phyloP scores from a whole-genome alignment of 306 rosid genomes.

The Medicago truncatula region DNA sequence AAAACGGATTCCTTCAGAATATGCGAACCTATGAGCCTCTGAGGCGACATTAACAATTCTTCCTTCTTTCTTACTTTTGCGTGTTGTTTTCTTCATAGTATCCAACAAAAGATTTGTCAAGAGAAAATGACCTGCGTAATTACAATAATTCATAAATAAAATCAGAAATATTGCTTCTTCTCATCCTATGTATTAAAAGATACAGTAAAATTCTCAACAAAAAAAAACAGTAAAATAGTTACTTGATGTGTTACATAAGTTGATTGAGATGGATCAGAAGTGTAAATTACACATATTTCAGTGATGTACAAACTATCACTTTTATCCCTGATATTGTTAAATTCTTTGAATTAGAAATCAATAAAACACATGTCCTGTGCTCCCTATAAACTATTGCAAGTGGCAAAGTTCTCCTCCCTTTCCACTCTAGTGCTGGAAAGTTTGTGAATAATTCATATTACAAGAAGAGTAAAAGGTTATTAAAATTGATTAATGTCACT shows the following conservation, averaged over 20 bases:
- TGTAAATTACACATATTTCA: background rate
- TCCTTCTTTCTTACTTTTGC: conserved; percentile 70
- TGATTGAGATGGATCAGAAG: conserved; percentile 5
- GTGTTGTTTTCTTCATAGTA: conserved; percentile 77
- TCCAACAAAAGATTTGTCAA: conserved; percentile 86
- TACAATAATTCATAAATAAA: conserved; percentile 1
- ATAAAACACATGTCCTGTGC: background rate
- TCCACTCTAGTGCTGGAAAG: conserved; percentile 2
- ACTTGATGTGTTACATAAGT: conserved; percentile 11
- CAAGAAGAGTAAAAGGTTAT: background rate
- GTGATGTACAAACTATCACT: background rate
- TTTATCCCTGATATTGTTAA: no score
- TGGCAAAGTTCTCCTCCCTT: background rate
- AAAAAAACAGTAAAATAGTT: conserved; percentile 15
- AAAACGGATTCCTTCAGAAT: conserved; percentile 81
- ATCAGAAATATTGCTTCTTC: conserved; percentile 26
- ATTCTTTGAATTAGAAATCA: no score
- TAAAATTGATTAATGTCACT: background rate
- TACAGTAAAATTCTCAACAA: background rate
- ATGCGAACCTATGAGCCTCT: conserved; percentile 67
- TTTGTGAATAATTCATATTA: background rate
- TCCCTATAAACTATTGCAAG: background rate
- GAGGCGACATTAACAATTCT: conserved; percentile 88
- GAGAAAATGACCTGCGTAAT: conserved; percentile 83
- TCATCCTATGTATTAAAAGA: conserved; percentile 23